A percentile compares a stretch with the other conserved stretches of the same genome.
Conservation (phyloP, 2,329 filamentous ascomycete species). For the Xenosphaeropsis pyriputrescens region DNA sequence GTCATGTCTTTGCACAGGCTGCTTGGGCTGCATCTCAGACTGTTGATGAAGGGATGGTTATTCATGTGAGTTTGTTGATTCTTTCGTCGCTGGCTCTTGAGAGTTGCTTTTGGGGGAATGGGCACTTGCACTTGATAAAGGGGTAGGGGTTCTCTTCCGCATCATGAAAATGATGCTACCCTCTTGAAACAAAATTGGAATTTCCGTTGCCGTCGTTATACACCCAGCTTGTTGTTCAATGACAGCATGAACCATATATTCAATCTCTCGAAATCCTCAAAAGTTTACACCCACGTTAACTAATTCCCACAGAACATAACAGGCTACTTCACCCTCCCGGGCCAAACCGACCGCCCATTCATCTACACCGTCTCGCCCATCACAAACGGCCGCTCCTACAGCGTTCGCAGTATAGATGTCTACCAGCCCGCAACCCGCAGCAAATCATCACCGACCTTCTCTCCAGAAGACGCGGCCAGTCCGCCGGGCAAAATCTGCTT, state of each 20-base stretch:
- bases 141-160: no score
- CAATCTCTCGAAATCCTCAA: no score
- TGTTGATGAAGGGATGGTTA: conserved; percentile 18
- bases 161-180: no score
- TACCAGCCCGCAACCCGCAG: conserved; percentile 29
- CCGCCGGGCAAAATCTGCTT: conserved; percentile 28
- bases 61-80: conserved; percentile 25
- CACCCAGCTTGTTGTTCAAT: no score
- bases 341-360: conserved; percentile 32
- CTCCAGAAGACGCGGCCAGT: neutral
- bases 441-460: conserved; percentile 5
- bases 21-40: conserved; percentile 22
- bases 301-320: no score
- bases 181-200: no score
- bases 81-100: no score
- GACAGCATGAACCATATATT: no score
- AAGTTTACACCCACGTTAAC: no score
- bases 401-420: conserved; percentile 32
- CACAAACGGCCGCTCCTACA: conserved; percentile 30
- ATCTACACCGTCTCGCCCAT: conserved; percentile 32
- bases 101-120: no score
- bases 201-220: no score
- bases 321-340: conserved; percentile 36
- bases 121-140: no score
- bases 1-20: conserved; percentile 28